Percentiles rank a stretch among this genome's conserved stretches.
These are phyloP conservation scores for Megacollybia marginata DNA, from an alignment of 768 basidiomycete genomes.

Conservation along the genomic window DNA sequence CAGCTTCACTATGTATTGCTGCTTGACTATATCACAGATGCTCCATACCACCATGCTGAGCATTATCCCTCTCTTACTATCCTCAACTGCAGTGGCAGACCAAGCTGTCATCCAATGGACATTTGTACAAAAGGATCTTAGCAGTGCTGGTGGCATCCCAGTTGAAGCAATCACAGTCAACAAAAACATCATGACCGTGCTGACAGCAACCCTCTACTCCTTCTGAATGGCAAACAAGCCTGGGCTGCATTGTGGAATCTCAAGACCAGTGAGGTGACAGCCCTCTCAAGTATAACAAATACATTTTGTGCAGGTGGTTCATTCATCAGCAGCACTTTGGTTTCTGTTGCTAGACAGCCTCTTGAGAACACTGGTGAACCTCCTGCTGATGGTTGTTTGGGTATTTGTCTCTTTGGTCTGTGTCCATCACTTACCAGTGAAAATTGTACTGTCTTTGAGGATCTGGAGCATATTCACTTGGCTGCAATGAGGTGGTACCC, in stretches of 20 bases:
- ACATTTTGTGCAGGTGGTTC: constrained; percentile 25
- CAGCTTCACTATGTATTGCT: too few species aligned
- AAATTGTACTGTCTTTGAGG: constrained; percentile 16
- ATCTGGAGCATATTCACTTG: constrained; percentile 12
- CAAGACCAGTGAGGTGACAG: constrained; percentile 10
- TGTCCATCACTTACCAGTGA: constrained; percentile 12
- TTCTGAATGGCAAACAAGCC: constrained; percentile 21
- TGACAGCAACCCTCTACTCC: constrained; percentile 71
- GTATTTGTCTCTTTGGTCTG: constrained; percentile 16
- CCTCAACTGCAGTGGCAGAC: too few species aligned
- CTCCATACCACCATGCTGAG: too few species aligned
- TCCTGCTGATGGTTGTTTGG: constrained; percentile 7
- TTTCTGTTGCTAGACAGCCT: constrained; percentile 6
- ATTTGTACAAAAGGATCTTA: constrained; percentile 55
- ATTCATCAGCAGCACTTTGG: constrained; percentile 24
- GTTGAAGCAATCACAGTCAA: constrained; percentile 74
- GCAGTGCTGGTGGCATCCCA: constrained; percentile 70
- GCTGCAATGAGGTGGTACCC: constrained; percentile 16
- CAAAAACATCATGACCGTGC: constrained; percentile 73
- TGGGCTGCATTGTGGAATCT: constrained; percentile 19
- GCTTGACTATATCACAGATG: too few species aligned
- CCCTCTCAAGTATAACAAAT: constrained; percentile 20
- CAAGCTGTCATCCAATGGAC: constrained; percentile 34
- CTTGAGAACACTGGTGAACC: not conserved
- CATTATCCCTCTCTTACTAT: too few species aligned